These are phyloP conservation scores for Pseudogymnoascus sp. DNA, from an alignment of 2,329 filamentous ascomycete species.

Conservation along the genomic window DNA sequence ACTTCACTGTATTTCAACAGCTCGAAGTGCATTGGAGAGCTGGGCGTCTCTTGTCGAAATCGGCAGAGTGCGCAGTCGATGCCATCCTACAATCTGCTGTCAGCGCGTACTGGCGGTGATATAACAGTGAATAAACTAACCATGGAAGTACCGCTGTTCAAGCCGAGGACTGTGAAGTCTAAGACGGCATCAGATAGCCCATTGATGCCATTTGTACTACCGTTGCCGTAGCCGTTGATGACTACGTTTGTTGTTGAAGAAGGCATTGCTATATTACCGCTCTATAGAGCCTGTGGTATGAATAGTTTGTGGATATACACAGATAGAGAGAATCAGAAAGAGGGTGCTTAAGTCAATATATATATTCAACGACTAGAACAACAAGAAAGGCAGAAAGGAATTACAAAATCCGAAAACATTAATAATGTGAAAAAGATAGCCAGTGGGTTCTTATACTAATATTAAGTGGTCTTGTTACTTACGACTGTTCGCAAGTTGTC, in stretches of 20 bases:
- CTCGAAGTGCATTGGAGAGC: conserved; percentile 46
- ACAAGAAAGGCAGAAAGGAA: background rate
- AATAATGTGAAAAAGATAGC: background rate
- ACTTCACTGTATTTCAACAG: conserved; percentile 50
- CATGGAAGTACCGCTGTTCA: conserved; percentile 48
- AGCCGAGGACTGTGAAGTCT: conserved; percentile 45
- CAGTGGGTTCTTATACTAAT: background rate
- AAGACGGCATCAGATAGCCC: conserved; percentile 25
- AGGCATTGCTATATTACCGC: background rate
- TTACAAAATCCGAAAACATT: background rate
- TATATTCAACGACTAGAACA: background rate
- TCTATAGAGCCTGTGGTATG: background rate
- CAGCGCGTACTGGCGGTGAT: background rate
- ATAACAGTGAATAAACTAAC: conserved; percentile 13
- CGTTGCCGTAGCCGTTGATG: background rate
- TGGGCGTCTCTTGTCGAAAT: conserved; percentile 45
- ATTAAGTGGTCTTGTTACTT: background rate
- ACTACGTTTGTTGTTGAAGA: background rate
- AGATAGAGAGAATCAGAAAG: background rate
- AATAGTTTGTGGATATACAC: background rate
- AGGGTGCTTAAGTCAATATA: background rate
- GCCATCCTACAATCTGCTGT: conserved; percentile 30
- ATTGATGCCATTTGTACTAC: background rate
- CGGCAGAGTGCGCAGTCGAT: conserved; percentile 52
- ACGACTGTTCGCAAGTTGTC: background rate